Evolutionary conservation across 1,284 basidiomycete species (phyloP).

Genomic region (Naganishia albida): DNA sequence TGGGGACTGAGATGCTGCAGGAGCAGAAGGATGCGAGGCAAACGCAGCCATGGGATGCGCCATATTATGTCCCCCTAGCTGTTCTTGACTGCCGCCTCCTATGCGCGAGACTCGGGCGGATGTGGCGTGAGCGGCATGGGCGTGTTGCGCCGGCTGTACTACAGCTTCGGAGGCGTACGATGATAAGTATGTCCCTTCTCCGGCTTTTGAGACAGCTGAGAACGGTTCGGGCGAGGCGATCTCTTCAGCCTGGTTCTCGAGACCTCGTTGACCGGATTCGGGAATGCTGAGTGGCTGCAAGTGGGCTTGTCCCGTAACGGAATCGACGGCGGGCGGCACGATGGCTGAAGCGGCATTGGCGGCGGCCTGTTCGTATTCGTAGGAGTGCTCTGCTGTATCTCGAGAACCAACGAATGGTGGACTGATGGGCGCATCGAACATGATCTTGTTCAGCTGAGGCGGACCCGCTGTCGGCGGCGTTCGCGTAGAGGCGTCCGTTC

Average conservation of each 20-base stretch:
- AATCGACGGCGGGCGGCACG: conserved; percentile 4
- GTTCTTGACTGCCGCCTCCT: neutral
- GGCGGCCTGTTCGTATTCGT: conserved; percentile 51
- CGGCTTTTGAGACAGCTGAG: conserved; percentile 18
- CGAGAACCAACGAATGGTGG: conserved; percentile 10
- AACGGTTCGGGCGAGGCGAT: conserved; percentile 15
- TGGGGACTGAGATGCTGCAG: neutral
- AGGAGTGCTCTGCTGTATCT: conserved; percentile 36
- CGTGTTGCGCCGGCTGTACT: conserved; percentile 24
- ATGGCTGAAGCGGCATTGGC: conserved; percentile 31
- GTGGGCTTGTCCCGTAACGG: conserved; percentile 12
- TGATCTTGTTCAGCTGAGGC: conserved; percentile 26
- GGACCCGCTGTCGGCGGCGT: conserved; percentile 5
- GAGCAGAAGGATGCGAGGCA: neutral
- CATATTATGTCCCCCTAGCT: neutral
- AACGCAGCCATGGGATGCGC: conserved; percentile 19
- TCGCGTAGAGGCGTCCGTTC: neutral
- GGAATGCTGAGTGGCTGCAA: conserved; percentile 10
- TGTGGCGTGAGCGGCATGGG: conserved; percentile 23
- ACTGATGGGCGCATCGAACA: conserved; percentile 33
- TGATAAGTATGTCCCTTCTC: conserved; percentile 17
- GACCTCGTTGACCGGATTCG: neutral
- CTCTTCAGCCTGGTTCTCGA: neutral
- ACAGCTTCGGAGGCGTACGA: conserved; percentile 29
- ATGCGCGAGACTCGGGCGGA: conserved; percentile 25